Evolutionary conservation across 345 rosid species (phyloP).

Genomic region (Carallia brachiata): DNA sequence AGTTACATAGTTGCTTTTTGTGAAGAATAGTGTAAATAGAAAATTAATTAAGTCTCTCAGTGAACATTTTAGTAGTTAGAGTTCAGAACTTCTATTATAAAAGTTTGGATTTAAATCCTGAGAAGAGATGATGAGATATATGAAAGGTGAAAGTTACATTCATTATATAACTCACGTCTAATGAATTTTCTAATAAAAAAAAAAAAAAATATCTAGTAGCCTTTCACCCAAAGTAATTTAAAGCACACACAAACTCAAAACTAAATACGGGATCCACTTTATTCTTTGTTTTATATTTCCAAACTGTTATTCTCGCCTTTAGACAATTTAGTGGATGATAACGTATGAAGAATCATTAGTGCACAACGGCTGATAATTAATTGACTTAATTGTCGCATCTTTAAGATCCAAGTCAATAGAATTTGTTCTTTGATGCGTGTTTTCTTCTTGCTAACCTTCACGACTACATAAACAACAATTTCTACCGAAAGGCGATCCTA

Average conservation of each 20-base stretch:
- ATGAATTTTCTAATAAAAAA: too few relatives aligned
- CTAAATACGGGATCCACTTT: neutral
- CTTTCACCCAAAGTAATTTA: too few relatives aligned
- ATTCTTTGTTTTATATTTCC: neutral
- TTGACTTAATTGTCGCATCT: slow-evolving; percentile 23
- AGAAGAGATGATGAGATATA: too few relatives aligned
- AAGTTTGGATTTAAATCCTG: too few relatives aligned
- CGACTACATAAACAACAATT: neutral
- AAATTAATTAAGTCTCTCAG: too few relatives aligned
- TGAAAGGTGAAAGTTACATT: too few relatives aligned
- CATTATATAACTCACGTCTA: too few relatives aligned
- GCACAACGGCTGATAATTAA: slow-evolving; percentile 6
- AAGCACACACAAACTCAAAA: neutral
- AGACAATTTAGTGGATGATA: slow-evolving; percentile 6
- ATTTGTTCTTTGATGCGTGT: neutral
- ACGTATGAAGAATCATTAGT: slow-evolving; percentile 1
- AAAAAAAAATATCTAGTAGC: too few relatives aligned
- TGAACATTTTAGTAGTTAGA: too few relatives aligned
- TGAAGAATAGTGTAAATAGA: too few relatives aligned
- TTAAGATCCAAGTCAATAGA: neutral
- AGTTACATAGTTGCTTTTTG: too few relatives aligned
- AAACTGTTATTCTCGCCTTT: neutral
- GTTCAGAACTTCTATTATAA: too few relatives aligned
- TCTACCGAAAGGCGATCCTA: slow-evolving; percentile 10
- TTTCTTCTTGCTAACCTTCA: neutral